Conservation (phyloP, 108 stramenopile species). For the Cyclotella atomus region DNA sequence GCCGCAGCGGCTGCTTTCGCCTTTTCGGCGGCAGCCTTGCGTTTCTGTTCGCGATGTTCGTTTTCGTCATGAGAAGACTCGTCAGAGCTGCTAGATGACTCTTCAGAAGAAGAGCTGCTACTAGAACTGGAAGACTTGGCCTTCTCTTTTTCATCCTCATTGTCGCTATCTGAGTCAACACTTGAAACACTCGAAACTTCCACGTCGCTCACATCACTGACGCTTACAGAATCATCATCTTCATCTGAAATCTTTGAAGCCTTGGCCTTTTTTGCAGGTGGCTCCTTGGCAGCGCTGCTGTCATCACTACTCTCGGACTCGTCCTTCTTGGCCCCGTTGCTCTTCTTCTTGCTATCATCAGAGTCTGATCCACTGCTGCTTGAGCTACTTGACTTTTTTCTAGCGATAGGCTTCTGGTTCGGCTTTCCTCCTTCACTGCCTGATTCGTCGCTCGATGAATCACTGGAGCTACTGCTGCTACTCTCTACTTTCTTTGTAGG, state of each 20-base stretch:
- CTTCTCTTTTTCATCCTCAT: conserved; percentile 50
- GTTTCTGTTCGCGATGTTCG: conserved; percentile 50
- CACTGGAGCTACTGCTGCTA: conserved; percentile 6
- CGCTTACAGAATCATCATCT: conserved; percentile 56
- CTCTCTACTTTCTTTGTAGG: no score
- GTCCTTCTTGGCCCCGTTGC: conserved; percentile 5
- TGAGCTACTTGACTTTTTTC: conserved; percentile 14
- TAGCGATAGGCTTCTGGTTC: not conserved
- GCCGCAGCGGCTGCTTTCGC: conserved; percentile 85
- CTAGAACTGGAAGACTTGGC: conserved; percentile 42
- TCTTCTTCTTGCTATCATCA: conserved; percentile 8
- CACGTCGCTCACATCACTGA: conserved; percentile 84
- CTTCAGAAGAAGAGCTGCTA: conserved; percentile 42
- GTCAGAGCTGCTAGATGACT: conserved; percentile 40
- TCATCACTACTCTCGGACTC: conserved; percentile 36
- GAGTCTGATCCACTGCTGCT: not conserved
- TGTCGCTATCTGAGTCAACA: conserved; percentile 65
- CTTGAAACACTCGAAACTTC: conserved; percentile 90
- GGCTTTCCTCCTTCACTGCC: not conserved
- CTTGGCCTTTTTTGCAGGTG: conserved; percentile 34
- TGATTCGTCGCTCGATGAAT: not conserved
- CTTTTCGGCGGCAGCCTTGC: conserved; percentile 55
- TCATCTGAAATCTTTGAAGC: not conserved
- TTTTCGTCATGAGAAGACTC: conserved; percentile 51
- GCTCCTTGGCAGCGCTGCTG: conserved; percentile 11